Base-by-base conservation (phyloP, 2,329 filamentous ascomycete genomes). In the Fusarium circinatum region DNA sequence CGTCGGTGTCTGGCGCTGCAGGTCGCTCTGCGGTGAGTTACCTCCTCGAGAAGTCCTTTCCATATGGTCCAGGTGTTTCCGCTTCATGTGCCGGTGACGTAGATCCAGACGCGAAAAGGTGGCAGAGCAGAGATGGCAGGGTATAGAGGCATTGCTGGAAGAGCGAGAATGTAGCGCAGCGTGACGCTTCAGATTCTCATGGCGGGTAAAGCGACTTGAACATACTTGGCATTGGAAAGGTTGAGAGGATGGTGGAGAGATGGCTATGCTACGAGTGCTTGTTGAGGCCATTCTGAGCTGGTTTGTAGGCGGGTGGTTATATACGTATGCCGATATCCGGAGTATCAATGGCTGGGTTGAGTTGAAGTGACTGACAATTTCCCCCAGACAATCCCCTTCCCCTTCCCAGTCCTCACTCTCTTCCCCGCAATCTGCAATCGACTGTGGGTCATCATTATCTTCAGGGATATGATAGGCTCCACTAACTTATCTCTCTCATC, bases 31-130 rank as follows among this genome's bases (percentile, higher is more conserved):
- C 18, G 36, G 39, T 17, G 18, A 48, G 26, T 48, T 30, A 11
- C 44, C 39, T 5, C 32, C 51, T 18, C 62, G 32, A 5, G 41
- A 17, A 8, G 22, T 13, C 44, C 26, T 64, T 26, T 68, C 44
- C 41, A 56, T n/a, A 20, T 45, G 60, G 15, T 80, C 80, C 6
- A 79, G 77, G 61, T 85, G 83, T 65, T 85, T 85, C 24, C 81
- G 78, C 68, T 80, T 84, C 78, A 85, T 82, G 67, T 85, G 84
- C 1, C 83, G 81, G 65, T 78, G 75, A 24, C 82, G 81, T 8
- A 85, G 71, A 67, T 85, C 84, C 6, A 79, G 76, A 3, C 83
- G 80, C 8, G 84, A 85, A 62, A 85, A 85, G 3, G 81, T 83
- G 4, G 79, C 79, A 39, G 78, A 71, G 70, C 84, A 85, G 48